Evolutionary conservation across 2,329 filamentous ascomycete species (phyloP).

Genomic region (Drechslera avenae): DNA sequence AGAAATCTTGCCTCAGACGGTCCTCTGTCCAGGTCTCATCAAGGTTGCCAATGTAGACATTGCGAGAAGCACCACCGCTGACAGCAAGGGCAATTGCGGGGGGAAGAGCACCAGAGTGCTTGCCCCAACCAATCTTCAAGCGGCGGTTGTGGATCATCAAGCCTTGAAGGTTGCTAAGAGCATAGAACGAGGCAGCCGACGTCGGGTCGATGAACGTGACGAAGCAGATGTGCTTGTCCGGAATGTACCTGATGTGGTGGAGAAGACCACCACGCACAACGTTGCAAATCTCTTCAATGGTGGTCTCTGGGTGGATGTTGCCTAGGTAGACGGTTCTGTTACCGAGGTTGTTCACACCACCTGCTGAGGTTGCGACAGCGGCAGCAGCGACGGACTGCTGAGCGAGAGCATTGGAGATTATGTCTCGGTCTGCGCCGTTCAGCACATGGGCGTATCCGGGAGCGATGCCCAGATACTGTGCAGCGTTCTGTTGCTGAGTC

Average conservation of each 20-base stretch:
- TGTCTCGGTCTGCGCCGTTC: conserved; percentile 91
- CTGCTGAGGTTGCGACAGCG: conserved; percentile 93
- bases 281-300: conserved; percentile 99
- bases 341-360: conserved; percentile 94
- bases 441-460: conserved; percentile 96
- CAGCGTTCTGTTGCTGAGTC: conserved; percentile 98
- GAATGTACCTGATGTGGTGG: conserved; percentile 98
- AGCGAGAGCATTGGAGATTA: conserved; percentile 94
- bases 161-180: conserved; percentile 94
- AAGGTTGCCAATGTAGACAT: conserved; percentile 97
- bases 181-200: conserved; percentile 96
- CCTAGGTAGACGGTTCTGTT: conserved; percentile 98
- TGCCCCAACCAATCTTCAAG: conserved; percentile 98
- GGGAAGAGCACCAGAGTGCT: conserved; percentile 94
- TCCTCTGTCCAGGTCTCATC: conserved; percentile 98
- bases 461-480: conserved; percentile 95
- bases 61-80: conserved; percentile 94
- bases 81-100: conserved; percentile 95
- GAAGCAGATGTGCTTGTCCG: conserved; percentile 99
- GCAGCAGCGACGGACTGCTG: conserved; percentile 98
- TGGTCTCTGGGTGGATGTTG: conserved; percentile 98
- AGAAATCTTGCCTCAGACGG: conserved; percentile 91
- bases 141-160: conserved; percentile 99
- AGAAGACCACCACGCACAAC: conserved; percentile 93
- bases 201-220: conserved; percentile 99